Evolutionary conservation across 1,284 basidiomycete species (phyloP).

Genomic region (Golubevia pallescens): DNA sequence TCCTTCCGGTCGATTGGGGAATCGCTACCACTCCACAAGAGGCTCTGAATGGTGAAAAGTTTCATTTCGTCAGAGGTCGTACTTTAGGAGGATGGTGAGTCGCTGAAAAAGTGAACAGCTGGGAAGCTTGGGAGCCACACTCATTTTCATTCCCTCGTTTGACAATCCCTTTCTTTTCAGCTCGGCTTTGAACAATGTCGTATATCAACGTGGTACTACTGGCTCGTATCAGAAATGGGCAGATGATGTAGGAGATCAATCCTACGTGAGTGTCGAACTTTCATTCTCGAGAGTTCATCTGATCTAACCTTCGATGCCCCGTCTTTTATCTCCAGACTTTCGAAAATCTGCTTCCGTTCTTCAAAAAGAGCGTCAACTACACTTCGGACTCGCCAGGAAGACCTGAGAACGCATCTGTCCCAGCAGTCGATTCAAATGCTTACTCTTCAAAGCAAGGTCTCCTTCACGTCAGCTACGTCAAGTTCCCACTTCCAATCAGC

Average conservation of each 20-base stretch:
- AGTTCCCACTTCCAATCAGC: neutral
- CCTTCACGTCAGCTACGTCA: neutral
- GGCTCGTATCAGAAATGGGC: too few relatives aligned
- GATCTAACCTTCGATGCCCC: too few relatives aligned
- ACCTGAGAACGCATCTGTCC: neutral
- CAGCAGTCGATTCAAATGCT: neutral
- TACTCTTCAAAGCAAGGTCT: neutral
- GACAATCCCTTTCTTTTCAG: neutral
- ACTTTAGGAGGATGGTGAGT: neutral
- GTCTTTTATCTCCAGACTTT: neutral
- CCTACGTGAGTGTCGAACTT: neutral
- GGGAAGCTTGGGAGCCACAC: too few relatives aligned
- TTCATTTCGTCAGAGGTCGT: neutral
- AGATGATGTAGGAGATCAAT: neutral
- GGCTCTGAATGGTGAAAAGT: neutral
- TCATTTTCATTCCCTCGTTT: neutral
- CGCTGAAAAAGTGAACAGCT: neutral
- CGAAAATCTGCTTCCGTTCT: neutral
- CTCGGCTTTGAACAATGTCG: too few relatives aligned
- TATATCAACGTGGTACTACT: too few relatives aligned
- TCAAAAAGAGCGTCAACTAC: neutral
- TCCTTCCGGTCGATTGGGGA: constrained; percentile 7
- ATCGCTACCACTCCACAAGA: constrained; percentile 6
- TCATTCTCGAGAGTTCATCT: too few relatives aligned
- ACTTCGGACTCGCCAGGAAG: neutral